These are phyloP conservation scores for Verticillium longisporum DNA, from an alignment of 2,329 filamentous ascomycete genomes.

Conservation along the genomic window DNA sequence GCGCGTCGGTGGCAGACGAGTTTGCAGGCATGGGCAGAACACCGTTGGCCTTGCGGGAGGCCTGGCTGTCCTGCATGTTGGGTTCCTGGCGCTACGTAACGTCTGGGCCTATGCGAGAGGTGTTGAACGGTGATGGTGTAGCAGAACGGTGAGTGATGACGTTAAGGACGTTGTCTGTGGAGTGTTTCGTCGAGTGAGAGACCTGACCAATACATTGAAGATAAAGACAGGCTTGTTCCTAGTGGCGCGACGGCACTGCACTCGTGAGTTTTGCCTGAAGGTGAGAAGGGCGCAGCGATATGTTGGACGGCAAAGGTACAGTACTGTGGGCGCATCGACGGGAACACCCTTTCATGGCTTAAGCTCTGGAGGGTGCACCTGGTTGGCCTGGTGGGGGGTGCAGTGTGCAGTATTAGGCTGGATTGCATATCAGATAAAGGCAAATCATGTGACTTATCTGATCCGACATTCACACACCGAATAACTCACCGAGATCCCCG, in stretches of 20 bases:
- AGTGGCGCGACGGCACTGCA: neutral
- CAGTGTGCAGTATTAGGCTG: neutral
- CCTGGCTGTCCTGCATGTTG: neutral
- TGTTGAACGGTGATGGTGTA: neutral
- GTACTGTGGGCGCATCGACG: neutral
- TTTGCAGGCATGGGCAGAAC: slow-evolving; percentile 42
- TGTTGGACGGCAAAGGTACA: neutral
- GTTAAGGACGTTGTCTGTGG: neutral
- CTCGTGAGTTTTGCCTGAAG: neutral
- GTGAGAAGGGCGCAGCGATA: neutral
- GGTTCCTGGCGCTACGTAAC: neutral
- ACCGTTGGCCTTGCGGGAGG: slow-evolving; percentile 37
- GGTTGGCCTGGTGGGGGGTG: neutral
- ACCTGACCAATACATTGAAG: neutral
- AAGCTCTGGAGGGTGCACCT: neutral
- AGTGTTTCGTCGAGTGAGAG: neutral
- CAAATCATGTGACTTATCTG: neutral
- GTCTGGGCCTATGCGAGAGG: neutral
- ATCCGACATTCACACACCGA: neutral
- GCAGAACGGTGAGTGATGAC: neutral
- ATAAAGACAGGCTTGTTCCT: neutral
- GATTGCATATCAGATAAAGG: neutral
- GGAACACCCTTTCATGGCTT: neutral
- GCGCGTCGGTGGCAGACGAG: slow-evolving; percentile 31
- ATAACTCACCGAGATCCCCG: neutral